Percentiles rank a stretch among this genome's conserved stretches.
Conservation (phyloP, 2,329 filamentous ascomycete species). For the Ophiostoma ips region DNA sequence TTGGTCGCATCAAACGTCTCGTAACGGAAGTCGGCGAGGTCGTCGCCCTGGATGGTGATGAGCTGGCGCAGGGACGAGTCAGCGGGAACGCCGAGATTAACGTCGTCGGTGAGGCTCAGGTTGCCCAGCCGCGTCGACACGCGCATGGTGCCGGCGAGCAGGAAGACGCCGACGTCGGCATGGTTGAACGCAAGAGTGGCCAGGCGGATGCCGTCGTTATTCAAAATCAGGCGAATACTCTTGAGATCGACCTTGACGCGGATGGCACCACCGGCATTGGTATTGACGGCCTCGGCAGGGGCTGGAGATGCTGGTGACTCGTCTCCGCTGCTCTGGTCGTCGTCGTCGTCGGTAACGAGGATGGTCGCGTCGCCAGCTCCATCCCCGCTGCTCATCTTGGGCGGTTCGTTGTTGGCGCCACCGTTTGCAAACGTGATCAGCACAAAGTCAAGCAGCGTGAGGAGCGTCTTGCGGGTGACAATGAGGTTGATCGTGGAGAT, state of each 20-base stretch:
- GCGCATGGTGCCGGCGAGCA: constrained; percentile 75
- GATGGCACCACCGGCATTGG: constrained; percentile 50
- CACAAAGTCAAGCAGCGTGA: constrained; percentile 89
- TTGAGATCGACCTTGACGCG: constrained; percentile 88
- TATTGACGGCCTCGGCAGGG: not conserved
- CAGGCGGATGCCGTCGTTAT: constrained; percentile 91
- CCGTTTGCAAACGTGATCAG: constrained; percentile 71
- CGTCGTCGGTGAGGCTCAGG: constrained; percentile 78
- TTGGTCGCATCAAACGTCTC: constrained; percentile 78
- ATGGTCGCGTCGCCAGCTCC: not conserved
- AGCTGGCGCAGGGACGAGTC: constrained; percentile 72
- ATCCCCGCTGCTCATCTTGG: constrained; percentile 24
- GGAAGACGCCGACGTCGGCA: constrained; percentile 79
- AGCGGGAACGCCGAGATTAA: constrained; percentile 77
- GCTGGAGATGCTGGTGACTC: not conserved
- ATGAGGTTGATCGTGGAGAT: constrained; percentile 94
- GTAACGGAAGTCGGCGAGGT: constrained; percentile 93
- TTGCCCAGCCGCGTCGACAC: constrained; percentile 79
- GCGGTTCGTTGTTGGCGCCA: constrained; percentile 29
- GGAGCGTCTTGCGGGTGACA: constrained; percentile 80
- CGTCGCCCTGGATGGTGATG: constrained; percentile 87
- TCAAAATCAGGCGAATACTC: constrained; percentile 84
- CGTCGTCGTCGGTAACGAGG: not conserved
- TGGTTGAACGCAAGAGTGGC: constrained; percentile 88
- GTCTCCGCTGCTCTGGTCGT: constrained; percentile 17